Evolutionary conservation across 2,329 filamentous ascomycete species (phyloP).

Genomic region (Scleromitrula shiraiana): DNA sequence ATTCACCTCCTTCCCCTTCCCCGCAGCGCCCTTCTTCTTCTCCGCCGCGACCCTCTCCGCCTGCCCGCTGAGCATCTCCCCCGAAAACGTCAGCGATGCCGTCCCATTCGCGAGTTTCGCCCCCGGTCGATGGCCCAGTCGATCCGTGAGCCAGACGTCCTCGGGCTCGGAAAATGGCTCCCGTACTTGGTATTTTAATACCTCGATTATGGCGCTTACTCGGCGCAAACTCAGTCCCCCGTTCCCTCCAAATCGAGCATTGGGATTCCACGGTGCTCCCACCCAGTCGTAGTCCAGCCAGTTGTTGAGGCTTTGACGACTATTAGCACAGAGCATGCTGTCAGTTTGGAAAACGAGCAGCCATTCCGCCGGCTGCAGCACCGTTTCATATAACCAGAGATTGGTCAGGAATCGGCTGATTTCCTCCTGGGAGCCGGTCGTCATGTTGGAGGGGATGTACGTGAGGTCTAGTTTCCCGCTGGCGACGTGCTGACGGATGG

Average conservation of each 20-base stretch:
- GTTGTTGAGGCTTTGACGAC: constrained; percentile 11
- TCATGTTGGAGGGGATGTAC: constrained; percentile 45
- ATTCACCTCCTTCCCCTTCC: constrained; percentile 15
- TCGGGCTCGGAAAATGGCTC: constrained; percentile 40
- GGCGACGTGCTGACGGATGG: constrained; percentile 33
- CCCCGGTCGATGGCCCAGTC: constrained; percentile 41
- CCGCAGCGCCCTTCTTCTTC: constrained; percentile 20
- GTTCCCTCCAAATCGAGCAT: constrained; percentile 28
- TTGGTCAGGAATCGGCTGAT: constrained; percentile 44
- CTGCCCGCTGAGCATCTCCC: constrained; percentile 39
- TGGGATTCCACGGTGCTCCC: constrained; percentile 28
- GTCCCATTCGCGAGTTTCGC: constrained; percentile 45
- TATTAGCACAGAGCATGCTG: constrained; percentile 45
- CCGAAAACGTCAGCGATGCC: constrained; percentile 41
- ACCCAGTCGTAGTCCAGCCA: constrained; percentile 29
- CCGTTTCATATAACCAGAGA: constrained; percentile 41
- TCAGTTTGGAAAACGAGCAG: constrained; percentile 48
- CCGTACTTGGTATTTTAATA: constrained; percentile 41
- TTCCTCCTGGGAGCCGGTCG: constrained; percentile 40
- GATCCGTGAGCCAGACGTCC: constrained; percentile 48
- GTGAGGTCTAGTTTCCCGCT: constrained; percentile 41
- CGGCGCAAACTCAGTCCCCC: constrained; percentile 39
- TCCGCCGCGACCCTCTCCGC: constrained; percentile 20
- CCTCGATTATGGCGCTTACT: constrained; percentile 44
- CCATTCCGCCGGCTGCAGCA: constrained; percentile 42